These are phyloP conservation scores for Colletotrichum tanaceti DNA, from an alignment of 2,329 filamentous ascomycete species.

Conservation along the genomic window DNA sequence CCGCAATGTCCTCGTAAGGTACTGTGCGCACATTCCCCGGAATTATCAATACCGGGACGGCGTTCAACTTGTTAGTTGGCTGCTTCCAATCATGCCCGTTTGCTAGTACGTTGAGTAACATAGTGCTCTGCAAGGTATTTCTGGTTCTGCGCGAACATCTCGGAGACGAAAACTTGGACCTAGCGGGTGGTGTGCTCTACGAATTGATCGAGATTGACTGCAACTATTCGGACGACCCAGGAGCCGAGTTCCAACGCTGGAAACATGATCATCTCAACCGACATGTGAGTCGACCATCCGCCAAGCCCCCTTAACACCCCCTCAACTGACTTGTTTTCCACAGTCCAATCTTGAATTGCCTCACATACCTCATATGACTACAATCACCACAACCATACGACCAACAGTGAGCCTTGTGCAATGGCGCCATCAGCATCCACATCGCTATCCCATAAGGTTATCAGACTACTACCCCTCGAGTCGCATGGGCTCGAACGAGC, in stretches of 20 bases:
- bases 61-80: constrained; percentile 51
- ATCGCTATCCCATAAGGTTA: constrained; percentile 54
- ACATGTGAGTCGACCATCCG: constrained; percentile 49
- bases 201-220: constrained; percentile 61
- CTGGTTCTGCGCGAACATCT: constrained; percentile 57
- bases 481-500: constrained; percentile 45
- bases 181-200: constrained; percentile 58
- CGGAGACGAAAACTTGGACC: constrained; percentile 58
- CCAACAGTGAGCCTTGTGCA: constrained; percentile 52
- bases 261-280: constrained; percentile 57
- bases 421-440: constrained; percentile 53
- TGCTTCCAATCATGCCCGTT: neutral
- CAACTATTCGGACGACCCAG: constrained; percentile 57
- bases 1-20: constrained; percentile 57
- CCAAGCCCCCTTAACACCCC: neutral
- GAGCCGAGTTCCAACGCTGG: constrained; percentile 60
- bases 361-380: constrained; percentile 60
- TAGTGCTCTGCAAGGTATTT: constrained; percentile 50
- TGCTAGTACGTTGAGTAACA: neutral
- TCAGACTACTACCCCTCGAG: constrained; percentile 51
- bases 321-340: constrained; percentile 21
- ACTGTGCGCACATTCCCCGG: constrained; percentile 57
- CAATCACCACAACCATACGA: constrained; percentile 55
- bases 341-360: constrained; percentile 58
- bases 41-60: constrained; percentile 61